These are phyloP conservation scores for Xylaria flabelliformis DNA, from an alignment of 495 filamentous ascomycete species.

Conservation along the genomic window DNA sequence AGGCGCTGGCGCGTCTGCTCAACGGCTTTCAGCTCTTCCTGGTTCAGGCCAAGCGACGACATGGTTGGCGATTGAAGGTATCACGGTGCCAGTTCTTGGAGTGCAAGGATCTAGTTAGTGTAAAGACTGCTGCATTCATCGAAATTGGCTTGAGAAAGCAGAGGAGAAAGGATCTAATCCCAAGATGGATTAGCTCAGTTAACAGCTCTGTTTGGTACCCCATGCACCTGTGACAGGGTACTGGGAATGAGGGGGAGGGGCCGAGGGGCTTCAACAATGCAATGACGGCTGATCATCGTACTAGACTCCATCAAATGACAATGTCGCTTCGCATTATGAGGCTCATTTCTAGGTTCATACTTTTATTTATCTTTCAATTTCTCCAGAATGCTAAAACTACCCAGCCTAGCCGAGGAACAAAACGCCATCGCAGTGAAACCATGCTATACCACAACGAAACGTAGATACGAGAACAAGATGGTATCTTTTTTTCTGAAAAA, in stretches of 20 bases:
- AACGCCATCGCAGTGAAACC: neutral
- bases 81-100: neutral
- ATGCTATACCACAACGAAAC: neutral
- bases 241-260: conserved; percentile 9
- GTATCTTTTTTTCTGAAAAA: conserved; percentile 6
- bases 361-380: neutral
- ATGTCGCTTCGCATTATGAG: neutral
- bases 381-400: neutral
- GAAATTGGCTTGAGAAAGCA: neutral
- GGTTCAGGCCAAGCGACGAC: conserved; percentile 54
- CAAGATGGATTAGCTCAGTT: neutral
- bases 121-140: neutral
- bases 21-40: conserved; percentile 73
- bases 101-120: neutral
- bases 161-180: neutral
- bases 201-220: neutral
- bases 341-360: neutral
- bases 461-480: conserved; percentile 13
- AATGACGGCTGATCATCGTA: neutral
- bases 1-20: conserved; percentile 78
- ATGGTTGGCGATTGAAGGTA: conserved; percentile 38
- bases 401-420: neutral
- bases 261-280: neutral
- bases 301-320: neutral
- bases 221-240: neutral